These are phyloP conservation scores for Voacanga thouarsii DNA, from an alignment of 257 asterid species.

Conservation along the genomic window DNA sequence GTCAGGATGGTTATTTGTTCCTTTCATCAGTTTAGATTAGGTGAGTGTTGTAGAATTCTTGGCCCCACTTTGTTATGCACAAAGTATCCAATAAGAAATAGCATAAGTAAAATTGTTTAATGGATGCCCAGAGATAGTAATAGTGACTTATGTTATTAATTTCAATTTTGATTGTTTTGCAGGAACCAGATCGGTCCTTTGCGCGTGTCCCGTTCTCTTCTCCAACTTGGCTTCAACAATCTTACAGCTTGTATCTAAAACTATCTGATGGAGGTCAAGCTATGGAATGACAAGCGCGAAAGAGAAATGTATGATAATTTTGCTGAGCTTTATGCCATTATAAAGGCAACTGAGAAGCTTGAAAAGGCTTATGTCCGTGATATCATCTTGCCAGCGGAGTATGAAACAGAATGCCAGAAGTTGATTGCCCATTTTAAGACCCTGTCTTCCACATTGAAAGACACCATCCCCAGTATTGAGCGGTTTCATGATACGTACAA, in stretches of 20 bases:
- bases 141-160: neutral
- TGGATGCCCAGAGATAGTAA: too few species aligned
- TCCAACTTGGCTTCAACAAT: constrained; percentile 45
- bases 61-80: constrained; percentile 67
- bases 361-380: constrained; percentile 90
- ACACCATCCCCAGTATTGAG: constrained; percentile 74
- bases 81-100: constrained; percentile 31
- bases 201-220: constrained; percentile 99
- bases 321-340: constrained; percentile 82
- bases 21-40: constrained; percentile 88
- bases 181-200: constrained; percentile 29
- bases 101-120: too few species aligned
- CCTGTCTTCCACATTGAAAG: constrained; percentile 68
- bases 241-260: neutral
- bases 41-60: constrained; percentile 67
- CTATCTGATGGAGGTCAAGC: constrained; percentile 79
- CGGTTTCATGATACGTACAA: constrained; percentile 79
- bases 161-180: neutral
- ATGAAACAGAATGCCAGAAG: constrained; percentile 77
- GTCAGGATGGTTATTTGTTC: constrained; percentile 66
- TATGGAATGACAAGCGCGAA: constrained; percentile 97
- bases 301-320: constrained; percentile 93
- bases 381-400: constrained; percentile 54
- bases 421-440: constrained; percentile 82
- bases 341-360: constrained; percentile 89